Evolutionary conservation across 2,329 filamentous ascomycete species (phyloP), one percentile per base, ranked within the genome.

Genomic region (Talaromyces funiculosus): DNA sequence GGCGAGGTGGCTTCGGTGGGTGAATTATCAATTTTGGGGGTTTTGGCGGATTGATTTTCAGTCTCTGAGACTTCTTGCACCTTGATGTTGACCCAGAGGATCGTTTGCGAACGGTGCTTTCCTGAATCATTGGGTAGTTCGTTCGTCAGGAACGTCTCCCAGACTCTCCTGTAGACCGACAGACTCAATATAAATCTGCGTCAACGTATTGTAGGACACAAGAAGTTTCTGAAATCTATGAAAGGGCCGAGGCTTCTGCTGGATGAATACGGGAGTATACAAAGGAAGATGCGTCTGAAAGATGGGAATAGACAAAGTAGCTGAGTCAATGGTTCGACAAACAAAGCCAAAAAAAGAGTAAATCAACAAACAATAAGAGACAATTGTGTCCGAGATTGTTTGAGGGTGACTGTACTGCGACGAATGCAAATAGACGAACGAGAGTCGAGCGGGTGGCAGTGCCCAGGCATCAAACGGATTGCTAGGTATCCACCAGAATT

Each of bases 1-100:
- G 49, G 12, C 57, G 53, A 40, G 60, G 60, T 31, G 35, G 55
- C 38, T 61, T 61, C 31, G 60, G 60, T 47, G 60, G 60, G 20
- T 53, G 26, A 5, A 61, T 31, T 18, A 57, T 58, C n/a, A 61
- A 20, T 40, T 47, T 54, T 12, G 47, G 47, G 1, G 40, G 60
- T 22, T 58, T 61, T n/a, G 60, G 31, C 0, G 47, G 40, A 24
- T 58, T 58, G 20, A 53, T 38, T 18, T 20, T 53, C 18, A 38
- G 49, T 43, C 47, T 38, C 26, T 58, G 60, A 22, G 55, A 40
- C 18, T 43, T 61, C 55, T 61, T 61, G 55, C 24, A 45, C 24
- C 33, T 57, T 16, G 55, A 54, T 4, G 33, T 26, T 24, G 60
- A 61, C 29, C 59, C 53, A 22, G 57, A 54, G 47, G 59, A 58